Evolutionary conservation across 345 rosid genomes (phyloP).

Genomic region (Gossypium herbaceum): DNA sequence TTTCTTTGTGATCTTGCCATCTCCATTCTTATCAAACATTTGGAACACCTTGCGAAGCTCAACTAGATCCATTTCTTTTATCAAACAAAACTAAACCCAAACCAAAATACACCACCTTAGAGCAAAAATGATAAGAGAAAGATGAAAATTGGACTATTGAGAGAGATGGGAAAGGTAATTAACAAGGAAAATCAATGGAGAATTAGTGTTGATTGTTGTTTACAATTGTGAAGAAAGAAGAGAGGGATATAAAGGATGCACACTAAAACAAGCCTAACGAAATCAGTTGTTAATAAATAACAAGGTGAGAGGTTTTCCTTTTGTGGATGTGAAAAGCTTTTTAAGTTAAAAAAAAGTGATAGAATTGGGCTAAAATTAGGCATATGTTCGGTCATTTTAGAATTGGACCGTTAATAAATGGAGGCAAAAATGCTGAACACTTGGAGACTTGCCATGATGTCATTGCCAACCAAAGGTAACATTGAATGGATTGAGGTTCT

Average conservation of each 20-base stretch:
- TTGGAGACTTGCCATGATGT: too few relatives aligned
- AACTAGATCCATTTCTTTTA: slow-evolving; percentile 49
- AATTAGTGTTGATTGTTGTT: background rate
- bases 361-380: too few relatives aligned
- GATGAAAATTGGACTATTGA: background rate
- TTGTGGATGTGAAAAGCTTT: background rate
- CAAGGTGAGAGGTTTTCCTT: background rate
- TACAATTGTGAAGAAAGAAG: background rate
- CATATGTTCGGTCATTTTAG: background rate
- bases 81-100: background rate
- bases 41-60: slow-evolving; percentile 32
- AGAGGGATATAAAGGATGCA: background rate
- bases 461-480: too few relatives aligned
- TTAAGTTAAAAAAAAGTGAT: background rate
- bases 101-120: too few relatives aligned
- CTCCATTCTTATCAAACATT: background rate
- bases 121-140: background rate
- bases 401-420: too few relatives aligned
- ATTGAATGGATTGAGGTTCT: too few relatives aligned
- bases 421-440: too few relatives aligned
- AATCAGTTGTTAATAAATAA: background rate
- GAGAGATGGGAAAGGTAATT: too few relatives aligned
- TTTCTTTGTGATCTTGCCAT: background rate
- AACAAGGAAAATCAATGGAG: background rate
- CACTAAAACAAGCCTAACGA: background rate